Evolutionary conservation across 257 asterid genomes (phyloP).

Genomic region (Solanum dulcamara): DNA sequence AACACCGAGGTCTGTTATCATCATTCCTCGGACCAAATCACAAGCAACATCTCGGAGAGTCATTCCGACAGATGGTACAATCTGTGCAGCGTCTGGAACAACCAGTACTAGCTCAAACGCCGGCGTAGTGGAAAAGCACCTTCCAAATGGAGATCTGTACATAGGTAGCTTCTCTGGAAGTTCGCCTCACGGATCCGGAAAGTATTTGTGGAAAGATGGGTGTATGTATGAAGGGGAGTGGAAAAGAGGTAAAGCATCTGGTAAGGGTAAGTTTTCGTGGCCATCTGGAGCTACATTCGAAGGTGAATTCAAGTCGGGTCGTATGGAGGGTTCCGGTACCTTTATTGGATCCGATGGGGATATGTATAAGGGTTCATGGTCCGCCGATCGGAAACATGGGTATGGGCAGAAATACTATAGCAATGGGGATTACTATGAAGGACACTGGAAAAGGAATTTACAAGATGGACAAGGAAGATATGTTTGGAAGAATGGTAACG

Average conservation of each 20-base stretch:
- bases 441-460: constrained; percentile 65
- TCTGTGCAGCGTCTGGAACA: neutral
- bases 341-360: constrained; percentile 81
- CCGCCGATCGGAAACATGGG: constrained; percentile 75
- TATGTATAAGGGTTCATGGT: constrained; percentile 68
- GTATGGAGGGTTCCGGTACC: constrained; percentile 88
- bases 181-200: constrained; percentile 90
- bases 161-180: constrained; percentile 65
- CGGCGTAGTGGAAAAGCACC: constrained; percentile 34
- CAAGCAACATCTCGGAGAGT: constrained; percentile 64
- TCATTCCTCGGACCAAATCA: constrained; percentile 64
- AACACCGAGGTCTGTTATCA: constrained; percentile 65
- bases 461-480: constrained; percentile 90
- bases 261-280: constrained; percentile 88
- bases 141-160: constrained; percentile 91
- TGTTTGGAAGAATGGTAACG: constrained; percentile 79
- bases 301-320: constrained; percentile 83
- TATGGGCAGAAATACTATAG: constrained; percentile 68
- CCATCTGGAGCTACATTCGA: constrained; percentile 90
- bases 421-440: constrained; percentile 85
- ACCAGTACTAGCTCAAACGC: neutral
- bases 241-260: constrained; percentile 89
- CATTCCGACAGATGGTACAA: constrained; percentile 39
- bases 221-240: constrained; percentile 97
- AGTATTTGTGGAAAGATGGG: constrained; percentile 87